Evolutionary conservation across 495 filamentous ascomycete species (phyloP).

Genomic region (Daldinia caldariorum): DNA sequence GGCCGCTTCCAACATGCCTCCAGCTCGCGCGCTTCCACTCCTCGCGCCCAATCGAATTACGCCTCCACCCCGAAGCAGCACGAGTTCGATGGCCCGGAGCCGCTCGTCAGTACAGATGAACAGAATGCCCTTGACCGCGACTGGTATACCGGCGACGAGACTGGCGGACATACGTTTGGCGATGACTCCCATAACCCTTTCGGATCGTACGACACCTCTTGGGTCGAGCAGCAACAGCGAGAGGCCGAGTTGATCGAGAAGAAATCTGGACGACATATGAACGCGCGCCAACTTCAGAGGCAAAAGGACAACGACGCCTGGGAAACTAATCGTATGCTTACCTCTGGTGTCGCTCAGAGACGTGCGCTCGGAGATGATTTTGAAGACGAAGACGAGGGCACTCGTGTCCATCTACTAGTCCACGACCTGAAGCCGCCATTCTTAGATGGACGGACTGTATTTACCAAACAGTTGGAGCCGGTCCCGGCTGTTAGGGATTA

Average conservation of each 20-base stretch:
- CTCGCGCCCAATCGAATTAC: constrained; percentile 57
- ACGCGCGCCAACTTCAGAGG: constrained; percentile 77
- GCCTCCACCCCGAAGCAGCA: constrained; percentile 60
- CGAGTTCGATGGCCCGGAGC: constrained; percentile 65
- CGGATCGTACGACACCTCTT: constrained; percentile 70
- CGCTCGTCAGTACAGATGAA: constrained; percentile 56
- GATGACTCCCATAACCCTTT: constrained; percentile 72
- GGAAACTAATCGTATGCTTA: constrained; percentile 99
- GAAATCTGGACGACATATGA: constrained; percentile 74
- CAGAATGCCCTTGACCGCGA: constrained; percentile 81
- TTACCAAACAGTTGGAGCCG: constrained; percentile 96
- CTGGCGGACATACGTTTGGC: constrained; percentile 73
- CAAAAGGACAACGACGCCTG: constrained; percentile 96
- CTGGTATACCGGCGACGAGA: constrained; percentile 86
- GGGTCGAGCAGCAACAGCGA: constrained; percentile 73
- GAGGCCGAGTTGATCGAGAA: constrained; percentile 77
- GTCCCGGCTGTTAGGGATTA: constrained; percentile 92
- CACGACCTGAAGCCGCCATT: constrained; percentile 97
- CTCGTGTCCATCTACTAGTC: constrained; percentile 87
- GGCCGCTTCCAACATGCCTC: constrained; percentile 48
- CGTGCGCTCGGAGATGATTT: constrained; percentile 82
- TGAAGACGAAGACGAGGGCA: constrained; percentile 90
- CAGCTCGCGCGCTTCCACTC: constrained; percentile 58
- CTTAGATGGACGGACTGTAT: constrained; percentile 91
- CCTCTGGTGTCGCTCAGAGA: constrained; percentile 92